Evolutionary conservation across 768 basidiomycete species (phyloP).

Genomic region (Lentinula aciculospora): DNA sequence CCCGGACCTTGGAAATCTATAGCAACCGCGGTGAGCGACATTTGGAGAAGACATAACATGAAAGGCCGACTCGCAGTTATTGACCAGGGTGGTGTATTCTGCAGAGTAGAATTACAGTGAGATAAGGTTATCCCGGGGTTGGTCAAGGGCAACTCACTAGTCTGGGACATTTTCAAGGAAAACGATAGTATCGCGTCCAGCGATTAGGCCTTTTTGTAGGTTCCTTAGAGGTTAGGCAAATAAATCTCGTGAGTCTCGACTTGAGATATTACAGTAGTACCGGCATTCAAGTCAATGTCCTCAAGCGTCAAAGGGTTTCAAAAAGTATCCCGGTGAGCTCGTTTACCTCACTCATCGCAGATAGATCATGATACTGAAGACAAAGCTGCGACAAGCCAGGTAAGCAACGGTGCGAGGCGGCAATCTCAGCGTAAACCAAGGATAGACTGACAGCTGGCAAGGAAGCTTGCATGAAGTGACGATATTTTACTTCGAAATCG

Average conservation of each 20-base stretch:
- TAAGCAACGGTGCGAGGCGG: background rate
- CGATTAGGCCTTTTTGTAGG: background rate
- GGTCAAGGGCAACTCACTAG: background rate
- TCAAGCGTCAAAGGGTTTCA: background rate
- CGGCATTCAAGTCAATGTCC: background rate
- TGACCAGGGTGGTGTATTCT: constrained; percentile 17
- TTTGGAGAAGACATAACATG: background rate
- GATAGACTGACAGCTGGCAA: background rate
- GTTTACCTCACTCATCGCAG: background rate
- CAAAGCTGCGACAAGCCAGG: background rate
- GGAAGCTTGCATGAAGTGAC: background rate
- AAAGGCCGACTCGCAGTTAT: constrained; percentile 30
- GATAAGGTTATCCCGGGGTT: background rate
- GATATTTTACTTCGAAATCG: background rate
- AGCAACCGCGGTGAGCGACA: background rate
- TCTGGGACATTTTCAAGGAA: background rate
- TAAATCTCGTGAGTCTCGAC: background rate
- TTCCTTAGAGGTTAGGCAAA: background rate
- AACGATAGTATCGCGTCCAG: background rate
- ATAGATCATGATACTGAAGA: background rate
- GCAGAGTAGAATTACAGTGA: too few relatives aligned
- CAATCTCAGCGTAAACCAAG: background rate
- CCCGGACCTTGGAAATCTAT: constrained; percentile 49
- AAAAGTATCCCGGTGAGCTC: background rate
- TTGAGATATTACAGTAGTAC: background rate